Base-by-base conservation (phyloP, 1,139 yeast genomes). In the Arxiozyma heterogenica region DNA sequence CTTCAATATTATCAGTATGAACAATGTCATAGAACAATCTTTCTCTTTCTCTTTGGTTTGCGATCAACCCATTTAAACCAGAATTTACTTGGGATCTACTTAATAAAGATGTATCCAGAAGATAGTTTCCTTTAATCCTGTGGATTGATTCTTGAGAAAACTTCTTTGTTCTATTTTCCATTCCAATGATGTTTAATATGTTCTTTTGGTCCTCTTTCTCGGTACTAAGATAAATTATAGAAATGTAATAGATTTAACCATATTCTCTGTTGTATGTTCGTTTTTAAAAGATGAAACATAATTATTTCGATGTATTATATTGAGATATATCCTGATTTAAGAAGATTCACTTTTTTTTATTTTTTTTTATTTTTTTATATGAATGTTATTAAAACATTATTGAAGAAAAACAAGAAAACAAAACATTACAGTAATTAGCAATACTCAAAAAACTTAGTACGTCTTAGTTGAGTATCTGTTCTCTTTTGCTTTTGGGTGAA, bases 91-190 rank as follows among this genome's bases (percentile, higher is more conserved):
- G 42, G 3, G 59, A 54, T 49, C 65, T 51, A 44, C 66, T 62
- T 18, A 62, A 51, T 39, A 62, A 46, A 1, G 57, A 53, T 7
- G 49, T 53, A 52, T 61, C 64, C 21, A 48, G 44, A 18, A 62
- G 44, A 8, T 54, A 53, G 48, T 62, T 58, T 44, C 53, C 55
- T n/a, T 53, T 50, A 11, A 61, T 59, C 20, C 45, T 52, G 18
- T 54, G 51, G 8, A 51, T 55, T 11, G 57, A 49, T 5, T 53
- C 53, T 17, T 53, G 48, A 6, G 64, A 61, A 43, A 61, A 61
- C 51, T 59, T 61, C 17, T 54, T 52, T 44, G 39, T 54, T 44
- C 64, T 50, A 47, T 52, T 55, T 41, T 53, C 57, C 46, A 55
- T 41, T 27, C 15, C 47, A 18, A 27, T 42, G 11, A 25, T 22